Evolutionary conservation across 208 protist species (phyloP).

Genomic region (Trypanosoma melophagium): DNA sequence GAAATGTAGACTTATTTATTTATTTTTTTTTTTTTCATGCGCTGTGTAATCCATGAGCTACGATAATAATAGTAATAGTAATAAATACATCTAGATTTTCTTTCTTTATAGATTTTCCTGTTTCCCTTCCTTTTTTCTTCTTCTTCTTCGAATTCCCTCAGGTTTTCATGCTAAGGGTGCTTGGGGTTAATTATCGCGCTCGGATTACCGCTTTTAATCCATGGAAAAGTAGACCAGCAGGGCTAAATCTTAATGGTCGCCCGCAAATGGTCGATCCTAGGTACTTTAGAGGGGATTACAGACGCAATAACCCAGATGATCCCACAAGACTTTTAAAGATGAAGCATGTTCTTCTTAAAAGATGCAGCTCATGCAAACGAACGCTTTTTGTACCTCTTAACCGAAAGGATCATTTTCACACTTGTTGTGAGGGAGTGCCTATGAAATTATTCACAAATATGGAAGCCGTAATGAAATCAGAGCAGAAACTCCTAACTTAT

Average conservation of each 20-base stretch:
- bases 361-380: slow-evolving; percentile 72
- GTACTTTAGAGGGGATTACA: slow-evolving; percentile 55
- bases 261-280: slow-evolving; percentile 80
- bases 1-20: not conserved
- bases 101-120: slow-evolving; percentile 19
- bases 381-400: slow-evolving; percentile 63
- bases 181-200: slow-evolving; percentile 29
- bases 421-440: slow-evolving; percentile 77
- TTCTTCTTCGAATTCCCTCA: slow-evolving; percentile 3
- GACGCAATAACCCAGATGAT: slow-evolving; percentile 74
- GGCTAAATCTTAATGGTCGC: slow-evolving; percentile 63
- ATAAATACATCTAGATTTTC: slow-evolving; percentile 6
- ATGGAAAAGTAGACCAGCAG: slow-evolving; percentile 76
- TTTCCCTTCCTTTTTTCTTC: slow-evolving; percentile 21
- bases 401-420: slow-evolving; percentile 72
- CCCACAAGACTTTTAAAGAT: slow-evolving; percentile 69
- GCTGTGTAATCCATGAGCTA: too few relatives aligned
- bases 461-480: slow-evolving; percentile 74
- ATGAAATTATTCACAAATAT: slow-evolving; percentile 82
- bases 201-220: slow-evolving; percentile 78
- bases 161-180: slow-evolving; percentile 37
- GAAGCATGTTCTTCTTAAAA: slow-evolving; percentile 78
- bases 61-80: too few relatives aligned
- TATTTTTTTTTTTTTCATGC: not conserved
- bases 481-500: slow-evolving; percentile 54